These are phyloP conservation scores for Puccinia coronata DNA, from an alignment of 1,284 basidiomycete genomes.

Conservation along the genomic window DNA sequence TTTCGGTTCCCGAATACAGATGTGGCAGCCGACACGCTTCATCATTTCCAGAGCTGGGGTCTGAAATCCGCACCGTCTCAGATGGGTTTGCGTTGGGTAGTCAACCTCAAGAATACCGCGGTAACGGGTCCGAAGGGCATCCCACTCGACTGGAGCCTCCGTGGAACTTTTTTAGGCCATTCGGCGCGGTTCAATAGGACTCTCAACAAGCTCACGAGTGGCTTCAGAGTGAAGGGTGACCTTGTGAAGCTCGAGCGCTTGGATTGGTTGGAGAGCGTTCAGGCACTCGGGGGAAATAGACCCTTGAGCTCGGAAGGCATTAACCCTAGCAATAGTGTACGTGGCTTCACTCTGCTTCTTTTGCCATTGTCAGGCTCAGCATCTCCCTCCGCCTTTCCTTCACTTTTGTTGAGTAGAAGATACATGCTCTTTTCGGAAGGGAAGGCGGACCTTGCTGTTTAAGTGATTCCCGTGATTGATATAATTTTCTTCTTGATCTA, in stretches of 20 bases:
- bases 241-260: neutral
- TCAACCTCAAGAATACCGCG: neutral
- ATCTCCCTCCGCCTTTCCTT: neutral
- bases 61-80: conserved; percentile 28
- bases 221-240: conserved; percentile 1
- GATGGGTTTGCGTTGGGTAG: conserved; percentile 25
- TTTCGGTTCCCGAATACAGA: conserved; percentile 18
- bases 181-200: conserved; percentile 24
- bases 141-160: conserved; percentile 1
- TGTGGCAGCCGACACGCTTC: neutral
- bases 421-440: neutral
- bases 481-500: neutral
- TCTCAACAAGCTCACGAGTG: neutral
- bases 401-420: neutral
- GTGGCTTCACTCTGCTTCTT: neutral
- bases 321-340: conserved; percentile 15
- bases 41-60: conserved; percentile 37
- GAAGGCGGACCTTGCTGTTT: neutral
- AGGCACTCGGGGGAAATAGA: neutral
- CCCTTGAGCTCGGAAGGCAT: conserved; percentile 22
- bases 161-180: conserved; percentile 22
- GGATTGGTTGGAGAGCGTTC: conserved; percentile 25
- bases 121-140: neutral
- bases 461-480: neutral
- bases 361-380: neutral